phyloP scores from a whole-genome alignment of 352 stramenopile species.

The Hyaloperonospora arabidopsidis region DNA sequence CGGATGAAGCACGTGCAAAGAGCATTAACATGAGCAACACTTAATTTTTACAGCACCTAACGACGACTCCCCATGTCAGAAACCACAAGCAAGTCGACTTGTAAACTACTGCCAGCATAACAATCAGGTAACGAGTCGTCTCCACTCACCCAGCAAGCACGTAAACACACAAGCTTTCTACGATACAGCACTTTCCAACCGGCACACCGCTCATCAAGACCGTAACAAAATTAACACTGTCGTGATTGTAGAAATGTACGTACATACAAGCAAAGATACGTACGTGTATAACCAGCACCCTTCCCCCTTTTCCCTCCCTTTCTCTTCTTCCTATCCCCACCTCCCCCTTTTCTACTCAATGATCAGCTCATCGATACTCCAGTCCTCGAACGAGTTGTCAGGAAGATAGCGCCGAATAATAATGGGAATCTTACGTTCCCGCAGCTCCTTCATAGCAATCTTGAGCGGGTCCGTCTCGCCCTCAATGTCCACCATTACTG shows the following conservation, averaged over 20 bases:
- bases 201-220: neutral
- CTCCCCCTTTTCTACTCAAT: slow-evolving; percentile 85
- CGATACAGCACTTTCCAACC: too few species aligned
- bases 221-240: neutral
- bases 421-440: slow-evolving; percentile 98
- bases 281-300: neutral
- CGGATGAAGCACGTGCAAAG: too few species aligned
- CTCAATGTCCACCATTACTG: slow-evolving; percentile 94
- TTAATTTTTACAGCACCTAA: too few species aligned
- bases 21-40: too few species aligned
- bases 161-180: too few species aligned
- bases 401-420: slow-evolving; percentile 99
- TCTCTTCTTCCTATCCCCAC: slow-evolving; percentile 4
- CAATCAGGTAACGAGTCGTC: too few species aligned
- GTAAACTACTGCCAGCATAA: too few species aligned
- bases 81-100: too few species aligned
- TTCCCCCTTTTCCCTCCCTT: neutral
- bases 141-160: too few species aligned
- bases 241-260: neutral
- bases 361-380: slow-evolving; percentile 98
- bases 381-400: slow-evolving; percentile 99
- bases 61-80: too few species aligned
- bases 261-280: neutral
- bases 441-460: slow-evolving; percentile 99
- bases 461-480: slow-evolving; percentile 98